Base-by-base conservation (phyloP, 1,139 yeast species). In the Yamadazyma diospyri region DNA sequence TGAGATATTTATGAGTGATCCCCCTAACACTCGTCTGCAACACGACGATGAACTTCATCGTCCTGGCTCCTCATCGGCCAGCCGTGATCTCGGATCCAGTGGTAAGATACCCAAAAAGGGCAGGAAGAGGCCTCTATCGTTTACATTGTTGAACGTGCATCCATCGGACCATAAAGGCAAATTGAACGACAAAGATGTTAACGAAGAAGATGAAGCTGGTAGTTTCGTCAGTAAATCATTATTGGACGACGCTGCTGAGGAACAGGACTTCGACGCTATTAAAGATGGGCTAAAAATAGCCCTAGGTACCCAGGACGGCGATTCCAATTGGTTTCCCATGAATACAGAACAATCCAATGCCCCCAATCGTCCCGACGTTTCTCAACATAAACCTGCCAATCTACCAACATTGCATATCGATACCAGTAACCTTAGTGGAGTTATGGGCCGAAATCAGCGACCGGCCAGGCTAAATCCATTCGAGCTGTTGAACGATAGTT, bases 231-330 rank as follows among this genome's bases (percentile, higher is more conserved):
- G 43, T 12, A 38, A 29, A 15, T 45, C 50, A 9, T 34, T 45
- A 16, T 27, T 45, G 7, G 42, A 43, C 23, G 53, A 53, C 16
- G 65, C 64, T 6, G 49, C 61, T 2, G 49, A 50, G 24, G 55
- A 50, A 15, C 52, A 52, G 26, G 65, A 64, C 36, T 51, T 63
- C 17, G 58, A 59, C 30, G 65, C 63, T 19, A 44, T 68, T 21
- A 53, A 56, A 29, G 62, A 63, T 40, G 71, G 71, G 4, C 42
- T 68, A 14, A 51, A 51, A 23, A 55, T 51, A 39, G 74, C 72
- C 2, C 47, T 67, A 19, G 72, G 73, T 1, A 46, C 61, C 3
- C 41, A 43, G 8, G 46, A 47, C 4, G 42, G 47, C 6, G 52
- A 38, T 4, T 51, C 60, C 9, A 51, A 56, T 25, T 63, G 69